Conservation (phyloP, 805 yeast species). For the Yamadazyma nakazawae region DNA sequence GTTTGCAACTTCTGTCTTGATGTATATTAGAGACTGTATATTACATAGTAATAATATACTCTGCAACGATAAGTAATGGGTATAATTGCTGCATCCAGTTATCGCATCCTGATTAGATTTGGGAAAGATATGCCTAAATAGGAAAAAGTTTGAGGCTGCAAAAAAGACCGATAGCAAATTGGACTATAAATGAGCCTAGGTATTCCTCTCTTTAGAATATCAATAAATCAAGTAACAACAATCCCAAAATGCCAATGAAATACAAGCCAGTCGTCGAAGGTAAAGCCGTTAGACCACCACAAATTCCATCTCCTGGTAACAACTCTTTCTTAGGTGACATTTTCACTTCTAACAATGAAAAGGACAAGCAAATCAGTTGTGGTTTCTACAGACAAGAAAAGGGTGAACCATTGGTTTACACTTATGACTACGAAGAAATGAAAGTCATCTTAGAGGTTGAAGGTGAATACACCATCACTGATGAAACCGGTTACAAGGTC, state of each 20-base stretch:
- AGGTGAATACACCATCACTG: constrained; percentile 60
- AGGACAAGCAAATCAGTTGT: constrained; percentile 57
- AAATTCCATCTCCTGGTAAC: constrained; percentile 61
- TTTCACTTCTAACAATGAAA: constrained; percentile 58
- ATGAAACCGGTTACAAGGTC: constrained; percentile 60
- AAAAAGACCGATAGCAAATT: neutral
- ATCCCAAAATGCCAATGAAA: constrained; percentile 49
- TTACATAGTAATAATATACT: no score
- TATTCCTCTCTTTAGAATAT: neutral
- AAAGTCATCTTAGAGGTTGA: constrained; percentile 65
- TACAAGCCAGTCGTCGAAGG: constrained; percentile 54
- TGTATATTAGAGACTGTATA: neutral
- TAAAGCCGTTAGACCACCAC: constrained; percentile 52
- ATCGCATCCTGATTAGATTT: neutral
- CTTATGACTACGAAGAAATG: constrained; percentile 63
- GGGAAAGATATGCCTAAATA: constrained; percentile 9
- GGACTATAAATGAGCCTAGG: neutral
- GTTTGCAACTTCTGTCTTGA: constrained; percentile 27
- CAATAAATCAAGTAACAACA: neutral
- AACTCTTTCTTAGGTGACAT: constrained; percentile 69
- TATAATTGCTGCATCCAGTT: neutral
- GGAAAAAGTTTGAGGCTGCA: constrained; percentile 5
- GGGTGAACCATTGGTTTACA: constrained; percentile 68
- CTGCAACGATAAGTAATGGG: neutral
- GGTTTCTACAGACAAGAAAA: constrained; percentile 70